These are phyloP conservation scores for Huntiella moniliformis DNA, from an alignment of 2,329 filamentous ascomycete species.

Conservation along the genomic window DNA sequence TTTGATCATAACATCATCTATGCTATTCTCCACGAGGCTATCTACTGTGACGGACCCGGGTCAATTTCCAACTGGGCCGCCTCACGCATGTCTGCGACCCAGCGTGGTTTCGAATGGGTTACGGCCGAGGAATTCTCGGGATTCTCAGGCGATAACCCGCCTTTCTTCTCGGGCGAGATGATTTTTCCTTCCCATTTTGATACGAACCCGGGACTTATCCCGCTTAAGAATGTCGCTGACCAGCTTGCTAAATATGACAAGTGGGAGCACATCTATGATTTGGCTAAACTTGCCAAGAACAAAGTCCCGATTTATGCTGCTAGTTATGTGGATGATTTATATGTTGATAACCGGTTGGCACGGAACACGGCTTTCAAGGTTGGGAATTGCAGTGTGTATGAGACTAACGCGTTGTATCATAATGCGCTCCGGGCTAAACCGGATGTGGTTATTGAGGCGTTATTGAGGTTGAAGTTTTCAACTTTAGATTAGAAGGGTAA, in stretches of 20 bases:
- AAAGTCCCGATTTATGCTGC: constrained; percentile 73
- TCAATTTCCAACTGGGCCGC: constrained; percentile 58
- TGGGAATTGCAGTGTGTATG: constrained; percentile 57
- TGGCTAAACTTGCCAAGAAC: constrained; percentile 53
- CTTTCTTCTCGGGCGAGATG: constrained; percentile 87
- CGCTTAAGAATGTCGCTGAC: constrained; percentile 49
- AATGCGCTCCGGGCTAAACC: constrained; percentile 56
- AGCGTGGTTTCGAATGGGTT: constrained; percentile 34
- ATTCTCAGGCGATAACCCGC: constrained; percentile 24
- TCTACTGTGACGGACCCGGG: constrained; percentile 56
- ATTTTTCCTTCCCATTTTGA: constrained; percentile 74
- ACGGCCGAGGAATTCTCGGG: constrained; percentile 17
- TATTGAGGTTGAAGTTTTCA: constrained; percentile 37
- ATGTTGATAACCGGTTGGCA: constrained; percentile 62
- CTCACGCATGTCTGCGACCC: constrained; percentile 35
- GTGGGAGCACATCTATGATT: constrained; percentile 65
- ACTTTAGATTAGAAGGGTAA: constrained; percentile 10
- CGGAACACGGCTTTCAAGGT: constrained; percentile 57
- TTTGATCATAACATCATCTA: constrained; percentile 72
- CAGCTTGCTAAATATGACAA: constrained; percentile 46
- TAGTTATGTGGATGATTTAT: constrained; percentile 77
- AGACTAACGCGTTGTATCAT: constrained; percentile 79
- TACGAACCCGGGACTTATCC: constrained; percentile 55
- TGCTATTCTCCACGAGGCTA: constrained; percentile 68
- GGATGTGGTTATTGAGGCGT: constrained; percentile 40